Base-by-base conservation (phyloP, 2,329 filamentous ascomycete genomes). In the Madurella mycetomatis region DNA sequence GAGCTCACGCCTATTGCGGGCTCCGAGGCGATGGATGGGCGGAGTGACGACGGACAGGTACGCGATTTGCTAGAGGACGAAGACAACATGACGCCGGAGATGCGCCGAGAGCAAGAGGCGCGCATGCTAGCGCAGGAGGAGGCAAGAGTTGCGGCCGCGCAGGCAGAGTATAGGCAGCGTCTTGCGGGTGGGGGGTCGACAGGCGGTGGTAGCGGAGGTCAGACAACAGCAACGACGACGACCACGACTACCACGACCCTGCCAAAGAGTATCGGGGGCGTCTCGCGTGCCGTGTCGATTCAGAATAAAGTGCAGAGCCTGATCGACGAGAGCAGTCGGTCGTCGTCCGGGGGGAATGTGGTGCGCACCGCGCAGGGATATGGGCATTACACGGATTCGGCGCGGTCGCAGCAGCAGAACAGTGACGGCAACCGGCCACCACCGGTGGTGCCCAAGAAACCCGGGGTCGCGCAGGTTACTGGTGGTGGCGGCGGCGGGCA, bases 241-340 rank as follows among this genome's bases (percentile, higher is more conserved):
- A 69, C 42, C 68, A 72, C 7, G n/a, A n/a, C n/a, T n/a, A n/a
- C n/a, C n/a, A 69, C 68, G 16, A 74, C 73, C 15, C 71, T 72
- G 52, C 82, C 78, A 53, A 82, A 77, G 69, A 80, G 72, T 65
- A 79, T 79, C 66, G 82, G 77, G n/a, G 76, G 79, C 46, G 72
- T 81, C 2, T 82, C 83, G 13, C 78, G 85, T 41, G 90, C 91
- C 16, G 82, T 85, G n/a, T 88, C 86, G 25, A 99, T 99, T 63
- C 91, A 97, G 68, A 91, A 89, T 66, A 86, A 92, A 60, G 90
- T 99, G 51, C 89, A 95, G 73, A 90, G 83, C 47, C 76, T 97
- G 47, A 75, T 99, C 15, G 86, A 85, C 57, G 92, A 96, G 65
- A 90, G 87, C 41, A 83, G 84, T 63, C 84, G 78, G 60, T 76